Evolutionary conservation across 805 yeast species (phyloP).

Genomic region (Danielia reshetovae): DNA sequence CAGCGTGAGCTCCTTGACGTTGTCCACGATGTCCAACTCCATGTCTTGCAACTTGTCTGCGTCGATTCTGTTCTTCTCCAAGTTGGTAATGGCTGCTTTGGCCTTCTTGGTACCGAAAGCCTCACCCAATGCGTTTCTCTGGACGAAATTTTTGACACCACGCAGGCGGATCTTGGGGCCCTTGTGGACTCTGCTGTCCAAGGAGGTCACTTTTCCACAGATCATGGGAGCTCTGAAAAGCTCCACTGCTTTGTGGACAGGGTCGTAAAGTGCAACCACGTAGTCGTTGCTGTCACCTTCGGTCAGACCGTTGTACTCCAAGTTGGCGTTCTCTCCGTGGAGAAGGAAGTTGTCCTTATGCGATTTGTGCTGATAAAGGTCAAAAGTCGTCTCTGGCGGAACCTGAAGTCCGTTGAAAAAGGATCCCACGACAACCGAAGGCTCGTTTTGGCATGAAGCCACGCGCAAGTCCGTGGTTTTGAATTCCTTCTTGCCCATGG

Average conservation of each 20-base stretch:
- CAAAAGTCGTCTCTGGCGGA: conserved; percentile 56
- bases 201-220: conserved; percentile 60
- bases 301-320: conserved; percentile 67
- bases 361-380: conserved; percentile 52
- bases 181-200: conserved; percentile 48
- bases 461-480: conserved; percentile 42
- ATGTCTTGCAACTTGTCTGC: conserved; percentile 70
- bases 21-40: conserved; percentile 78
- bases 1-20: conserved; percentile 65
- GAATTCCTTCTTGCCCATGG: conserved; percentile 27
- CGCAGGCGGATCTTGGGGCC: conserved; percentile 66
- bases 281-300: conserved; percentile 44
- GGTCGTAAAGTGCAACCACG: conserved; percentile 76
- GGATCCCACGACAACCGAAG: conserved; percentile 57
- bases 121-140: conserved; percentile 85
- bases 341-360: conserved; percentile 42
- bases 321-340: conserved; percentile 73
- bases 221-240: conserved; percentile 60
- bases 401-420: conserved; percentile 74
- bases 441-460: conserved; percentile 36
- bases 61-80: conserved; percentile 82
- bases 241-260: conserved; percentile 58
- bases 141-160: conserved; percentile 47
- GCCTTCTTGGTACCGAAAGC: conserved; percentile 98
- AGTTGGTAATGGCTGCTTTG: conserved; percentile 78